Evolutionary conservation across 2,329 filamentous ascomycete species (phyloP).

Genomic region (Fusarium tupiense): DNA sequence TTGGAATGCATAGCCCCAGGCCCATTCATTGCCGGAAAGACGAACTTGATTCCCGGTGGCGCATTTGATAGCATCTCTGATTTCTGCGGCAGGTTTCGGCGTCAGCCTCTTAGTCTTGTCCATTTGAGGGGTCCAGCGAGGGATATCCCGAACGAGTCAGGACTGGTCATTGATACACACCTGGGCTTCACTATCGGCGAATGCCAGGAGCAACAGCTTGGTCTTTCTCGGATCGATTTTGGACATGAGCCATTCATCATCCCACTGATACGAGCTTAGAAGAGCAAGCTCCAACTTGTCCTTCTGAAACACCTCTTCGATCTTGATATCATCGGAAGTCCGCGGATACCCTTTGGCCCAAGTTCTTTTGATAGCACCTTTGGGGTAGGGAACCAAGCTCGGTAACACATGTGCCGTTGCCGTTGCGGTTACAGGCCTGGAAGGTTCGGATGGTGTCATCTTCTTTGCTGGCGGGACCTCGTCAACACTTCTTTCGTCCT

Average conservation of each 20-base stretch:
- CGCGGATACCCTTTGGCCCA: slow-evolving; percentile 74
- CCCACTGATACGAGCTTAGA: slow-evolving; percentile 88
- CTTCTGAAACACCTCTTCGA: slow-evolving; percentile 86
- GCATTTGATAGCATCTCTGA: slow-evolving; percentile 59
- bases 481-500: slow-evolving; percentile 42
- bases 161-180: slow-evolving; percentile 50
- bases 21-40: slow-evolving; percentile 84
- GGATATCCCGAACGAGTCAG: slow-evolving; percentile 8
- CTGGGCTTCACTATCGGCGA: slow-evolving; percentile 62
- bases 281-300: slow-evolving; percentile 78
- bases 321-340: slow-evolving; percentile 77
- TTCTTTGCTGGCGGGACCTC: slow-evolving; percentile 45
- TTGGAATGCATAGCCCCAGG: slow-evolving; percentile 92
- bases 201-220: slow-evolving; percentile 69
- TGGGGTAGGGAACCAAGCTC: slow-evolving; percentile 54
- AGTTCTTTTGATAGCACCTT: slow-evolving; percentile 82
- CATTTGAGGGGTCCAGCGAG: slow-evolving; percentile 3
- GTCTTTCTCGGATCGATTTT: slow-evolving; percentile 73
- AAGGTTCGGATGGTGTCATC: slow-evolving; percentile 20
- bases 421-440: slow-evolving; percentile 6
- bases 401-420: neutral
- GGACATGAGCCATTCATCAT: slow-evolving; percentile 79
- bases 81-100: slow-evolving; percentile 48
- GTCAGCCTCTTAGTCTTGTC: slow-evolving; percentile 33
- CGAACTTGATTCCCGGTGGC: slow-evolving; percentile 69